Conservation (phyloP, 2,329 filamentous ascomycete genomes). For the Dactylellina haptotyla region DNA sequence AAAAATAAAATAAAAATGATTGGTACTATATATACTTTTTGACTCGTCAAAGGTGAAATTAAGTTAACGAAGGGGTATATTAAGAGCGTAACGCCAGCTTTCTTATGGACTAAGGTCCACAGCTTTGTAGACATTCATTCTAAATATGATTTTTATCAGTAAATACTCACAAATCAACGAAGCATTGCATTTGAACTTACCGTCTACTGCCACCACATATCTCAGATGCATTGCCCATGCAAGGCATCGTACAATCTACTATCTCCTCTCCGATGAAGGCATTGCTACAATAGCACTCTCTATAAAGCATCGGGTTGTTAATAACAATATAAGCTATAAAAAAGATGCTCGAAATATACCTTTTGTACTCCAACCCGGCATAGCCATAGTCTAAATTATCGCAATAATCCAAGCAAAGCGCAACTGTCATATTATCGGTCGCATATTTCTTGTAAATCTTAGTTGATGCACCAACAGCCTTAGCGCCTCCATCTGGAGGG, state of each 20-base stretch:
- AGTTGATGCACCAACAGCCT: constrained; percentile 25
- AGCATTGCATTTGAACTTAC: constrained; percentile 8
- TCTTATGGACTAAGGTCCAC: neutral
- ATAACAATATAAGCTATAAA: neutral
- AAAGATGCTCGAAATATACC: neutral
- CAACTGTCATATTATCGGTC: constrained; percentile 25
- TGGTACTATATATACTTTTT: too few relatives aligned
- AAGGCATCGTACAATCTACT: constrained; percentile 7
- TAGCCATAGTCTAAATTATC: constrained; percentile 6
- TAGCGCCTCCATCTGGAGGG: constrained; percentile 1
- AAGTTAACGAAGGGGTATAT: neutral
- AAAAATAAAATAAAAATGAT: too few relatives aligned
- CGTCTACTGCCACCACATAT: constrained; percentile 32
- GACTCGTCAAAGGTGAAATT: too few relatives aligned
- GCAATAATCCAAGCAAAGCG: constrained; percentile 25
- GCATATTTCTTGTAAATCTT: constrained; percentile 25
- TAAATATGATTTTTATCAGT: neutral
- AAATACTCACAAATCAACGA: neutral
- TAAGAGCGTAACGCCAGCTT: neutral
- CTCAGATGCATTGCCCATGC: constrained; percentile 34
- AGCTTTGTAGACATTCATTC: constrained; percentile 42
- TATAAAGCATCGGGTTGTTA: neutral
- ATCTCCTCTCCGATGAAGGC: constrained; percentile 2
- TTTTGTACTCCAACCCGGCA: constrained; percentile 25
- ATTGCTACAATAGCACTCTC: constrained; percentile 44